Conservation (phyloP, 768 basidiomycete genomes). For the Pilatotrama ljubarskyi region DNA sequence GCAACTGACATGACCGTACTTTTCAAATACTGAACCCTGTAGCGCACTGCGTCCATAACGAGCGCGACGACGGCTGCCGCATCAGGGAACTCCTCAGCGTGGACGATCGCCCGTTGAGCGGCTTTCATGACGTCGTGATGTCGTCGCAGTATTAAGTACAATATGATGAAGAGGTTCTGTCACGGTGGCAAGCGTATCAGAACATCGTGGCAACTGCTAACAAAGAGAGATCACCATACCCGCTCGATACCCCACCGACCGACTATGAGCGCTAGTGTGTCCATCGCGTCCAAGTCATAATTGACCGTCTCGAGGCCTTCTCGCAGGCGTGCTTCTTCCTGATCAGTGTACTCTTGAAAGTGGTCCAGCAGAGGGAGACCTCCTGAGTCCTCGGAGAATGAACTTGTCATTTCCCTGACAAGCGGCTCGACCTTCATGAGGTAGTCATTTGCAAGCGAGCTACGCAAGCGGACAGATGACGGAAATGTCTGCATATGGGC, state of each 20-base stretch:
- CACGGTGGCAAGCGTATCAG: neutral
- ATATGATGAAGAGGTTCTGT: constrained; percentile 37
- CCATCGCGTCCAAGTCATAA: constrained; percentile 34
- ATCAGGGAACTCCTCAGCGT: constrained; percentile 3
- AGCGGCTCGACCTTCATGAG: neutral
- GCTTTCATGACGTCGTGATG: constrained; percentile 34
- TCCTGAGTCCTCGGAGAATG: neutral
- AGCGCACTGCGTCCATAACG: neutral
- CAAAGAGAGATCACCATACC: constrained; percentile 15
- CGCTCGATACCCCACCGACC: constrained; percentile 36
- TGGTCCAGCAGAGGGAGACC: constrained; percentile 18
- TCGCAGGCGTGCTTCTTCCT: constrained; percentile 29
- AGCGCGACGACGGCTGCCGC: neutral
- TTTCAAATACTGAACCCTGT: neutral
- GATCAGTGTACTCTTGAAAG: constrained; percentile 25
- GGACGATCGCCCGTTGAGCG: neutral
- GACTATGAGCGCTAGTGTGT: constrained; percentile 32
- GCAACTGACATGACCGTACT: neutral
- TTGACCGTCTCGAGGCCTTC: constrained; percentile 30
- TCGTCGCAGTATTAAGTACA: constrained; percentile 35
- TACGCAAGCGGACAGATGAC: neutral
- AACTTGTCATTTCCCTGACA: neutral
- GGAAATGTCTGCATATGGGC: constrained; percentile 1
- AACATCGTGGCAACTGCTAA: neutral
- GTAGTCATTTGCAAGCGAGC: neutral